Evolutionary conservation across 805 yeast species (phyloP).

Genomic region (Candida patagonica): DNA sequence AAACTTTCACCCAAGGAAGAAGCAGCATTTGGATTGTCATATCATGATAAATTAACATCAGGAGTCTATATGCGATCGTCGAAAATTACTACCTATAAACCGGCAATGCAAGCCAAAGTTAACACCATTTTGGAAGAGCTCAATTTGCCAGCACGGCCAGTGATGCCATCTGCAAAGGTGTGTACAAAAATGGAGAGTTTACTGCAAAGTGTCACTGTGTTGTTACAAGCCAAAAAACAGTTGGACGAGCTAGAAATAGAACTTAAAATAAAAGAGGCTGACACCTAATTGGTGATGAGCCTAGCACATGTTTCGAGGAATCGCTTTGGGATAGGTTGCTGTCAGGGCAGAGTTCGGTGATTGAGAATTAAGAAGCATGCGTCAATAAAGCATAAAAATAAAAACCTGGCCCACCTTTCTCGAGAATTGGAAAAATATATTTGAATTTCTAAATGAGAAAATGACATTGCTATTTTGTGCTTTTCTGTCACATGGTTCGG

Average conservation of each 20-base stretch:
- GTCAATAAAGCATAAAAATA: no score
- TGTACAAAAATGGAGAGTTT: conserved; percentile 69
- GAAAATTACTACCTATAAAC: conserved; percentile 69
- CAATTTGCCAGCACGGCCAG: conserved; percentile 71
- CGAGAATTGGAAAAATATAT: no score
- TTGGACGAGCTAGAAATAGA: conserved; percentile 84
- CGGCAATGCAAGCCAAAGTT: conserved; percentile 59
- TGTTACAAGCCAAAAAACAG: conserved; percentile 78
- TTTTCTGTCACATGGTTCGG: no score
- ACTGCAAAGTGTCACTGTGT: conserved; percentile 54
- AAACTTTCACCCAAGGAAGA: conserved; percentile 69
- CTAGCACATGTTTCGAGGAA: conserved; percentile 4
- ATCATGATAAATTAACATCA: conserved; percentile 48
- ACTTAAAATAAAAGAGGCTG: conserved; percentile 31
- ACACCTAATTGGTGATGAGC: no score
- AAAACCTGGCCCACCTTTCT: no score
- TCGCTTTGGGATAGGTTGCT: no score
- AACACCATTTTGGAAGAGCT: conserved; percentile 61
- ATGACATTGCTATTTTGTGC: no score
- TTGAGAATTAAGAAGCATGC: no score
- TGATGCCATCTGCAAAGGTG: conserved; percentile 76
- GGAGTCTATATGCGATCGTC: conserved; percentile 80
- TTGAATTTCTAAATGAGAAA: no score
- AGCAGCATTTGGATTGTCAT: conserved; percentile 71
- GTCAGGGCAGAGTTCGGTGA: no score